Evolutionary conservation across 306 rosid species (phyloP).

Genomic region (Rosa rugosa): DNA sequence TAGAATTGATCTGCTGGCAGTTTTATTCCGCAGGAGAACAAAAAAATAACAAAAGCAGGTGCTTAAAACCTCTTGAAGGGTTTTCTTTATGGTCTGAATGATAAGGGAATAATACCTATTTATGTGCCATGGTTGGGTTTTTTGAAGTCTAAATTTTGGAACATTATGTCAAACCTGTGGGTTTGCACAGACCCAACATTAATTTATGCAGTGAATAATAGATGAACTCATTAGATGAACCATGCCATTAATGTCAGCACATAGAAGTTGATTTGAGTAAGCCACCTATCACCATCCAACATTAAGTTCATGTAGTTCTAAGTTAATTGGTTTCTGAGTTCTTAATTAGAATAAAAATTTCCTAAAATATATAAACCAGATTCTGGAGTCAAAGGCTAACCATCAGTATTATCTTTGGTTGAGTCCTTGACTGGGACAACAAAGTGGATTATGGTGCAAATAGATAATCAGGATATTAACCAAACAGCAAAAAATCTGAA

Average conservation of each 20-base stretch:
- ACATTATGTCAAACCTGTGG: neutral
- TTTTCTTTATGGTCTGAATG: neutral
- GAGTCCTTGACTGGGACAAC: no score
- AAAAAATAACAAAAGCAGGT: no score
- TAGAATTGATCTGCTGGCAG: no score
- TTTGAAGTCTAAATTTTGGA: neutral
- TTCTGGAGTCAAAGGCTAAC: no score
- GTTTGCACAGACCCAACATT: neutral
- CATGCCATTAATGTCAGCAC: neutral
- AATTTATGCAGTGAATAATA: neutral
- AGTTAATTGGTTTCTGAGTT: neutral
- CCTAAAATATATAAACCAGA: neutral
- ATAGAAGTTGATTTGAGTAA: constrained; percentile 4
- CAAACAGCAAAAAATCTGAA: no score
- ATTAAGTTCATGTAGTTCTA: neutral
- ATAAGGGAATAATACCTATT: neutral
- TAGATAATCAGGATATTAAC: no score
- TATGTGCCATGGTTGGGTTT: neutral
- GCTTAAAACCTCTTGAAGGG: no score
- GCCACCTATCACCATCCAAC: constrained; percentile 1
- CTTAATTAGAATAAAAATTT: neutral
- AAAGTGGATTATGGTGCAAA: no score
- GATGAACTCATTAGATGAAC: no score
- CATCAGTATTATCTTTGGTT: no score
- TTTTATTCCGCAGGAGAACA: no score